Evolutionary conservation across 257 asterid genomes (phyloP).

Genomic region (Rehmannia glutinosa): DNA sequence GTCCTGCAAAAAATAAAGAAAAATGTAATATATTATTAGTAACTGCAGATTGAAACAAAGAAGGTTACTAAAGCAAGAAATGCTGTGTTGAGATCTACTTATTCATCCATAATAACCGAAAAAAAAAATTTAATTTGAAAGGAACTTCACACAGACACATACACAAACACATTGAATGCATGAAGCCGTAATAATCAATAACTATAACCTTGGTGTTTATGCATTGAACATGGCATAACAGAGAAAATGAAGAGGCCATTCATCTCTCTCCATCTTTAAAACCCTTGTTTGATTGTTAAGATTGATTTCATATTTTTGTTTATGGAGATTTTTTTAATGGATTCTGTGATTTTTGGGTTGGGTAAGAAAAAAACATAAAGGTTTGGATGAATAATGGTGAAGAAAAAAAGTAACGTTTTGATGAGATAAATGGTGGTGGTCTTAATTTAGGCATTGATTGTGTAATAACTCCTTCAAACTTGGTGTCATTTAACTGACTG

Average conservation of each 20-base stretch:
- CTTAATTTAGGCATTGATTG: constrained; percentile 14
- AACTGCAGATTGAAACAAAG: too few species aligned
- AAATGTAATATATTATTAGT: too few species aligned
- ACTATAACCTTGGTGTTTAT: too few species aligned
- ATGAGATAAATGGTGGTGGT: not conserved
- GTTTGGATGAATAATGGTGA: constrained; percentile 14
- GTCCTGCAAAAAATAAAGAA: not conserved
- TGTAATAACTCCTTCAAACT: constrained; percentile 18
- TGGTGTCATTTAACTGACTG: constrained; percentile 17
- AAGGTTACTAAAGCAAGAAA: too few species aligned
- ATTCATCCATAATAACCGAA: too few species aligned
- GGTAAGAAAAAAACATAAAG: not conserved
- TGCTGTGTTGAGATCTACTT: too few species aligned
- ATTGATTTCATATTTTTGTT: not conserved
- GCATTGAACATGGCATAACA: not conserved
- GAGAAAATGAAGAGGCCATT: not conserved
- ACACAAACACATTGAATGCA: not conserved
- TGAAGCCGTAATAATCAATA: too few species aligned
- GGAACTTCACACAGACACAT: not conserved
- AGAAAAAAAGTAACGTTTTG: constrained; percentile 13
- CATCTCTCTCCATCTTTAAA: too few species aligned
- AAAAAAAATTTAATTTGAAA: not conserved
- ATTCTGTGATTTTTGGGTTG: not conserved
- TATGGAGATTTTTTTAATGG: not conserved
- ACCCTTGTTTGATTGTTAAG: too few species aligned